Evolutionary conservation across 2,329 filamentous ascomycete genomes (phyloP).

Genomic region (Pseudogymnoascus sp.): DNA sequence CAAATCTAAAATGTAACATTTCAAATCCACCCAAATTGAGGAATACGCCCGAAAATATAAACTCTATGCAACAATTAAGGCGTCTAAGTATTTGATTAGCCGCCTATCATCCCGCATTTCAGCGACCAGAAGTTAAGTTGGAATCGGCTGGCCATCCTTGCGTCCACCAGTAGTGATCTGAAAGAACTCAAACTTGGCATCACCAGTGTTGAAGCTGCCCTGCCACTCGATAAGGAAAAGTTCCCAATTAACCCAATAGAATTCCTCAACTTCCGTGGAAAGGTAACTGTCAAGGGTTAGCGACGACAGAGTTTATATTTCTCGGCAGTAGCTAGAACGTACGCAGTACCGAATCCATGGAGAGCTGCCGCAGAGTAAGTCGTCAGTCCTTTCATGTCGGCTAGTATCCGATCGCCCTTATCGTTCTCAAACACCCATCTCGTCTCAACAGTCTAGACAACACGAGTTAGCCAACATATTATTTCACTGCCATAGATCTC

Average conservation of each 20-base stretch:
- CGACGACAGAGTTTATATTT: no score
- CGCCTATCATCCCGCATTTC: no score
- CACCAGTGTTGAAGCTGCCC: neutral
- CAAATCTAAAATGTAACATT: neutral
- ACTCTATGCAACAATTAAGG: neutral
- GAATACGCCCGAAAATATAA: neutral
- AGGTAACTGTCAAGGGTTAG: neutral
- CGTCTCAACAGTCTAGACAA: neutral
- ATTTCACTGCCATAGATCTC: neutral
- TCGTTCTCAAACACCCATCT: neutral
- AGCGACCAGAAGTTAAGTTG: neutral
- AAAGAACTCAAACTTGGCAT: neutral
- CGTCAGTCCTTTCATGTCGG: neutral
- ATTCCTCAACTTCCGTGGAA: neutral
- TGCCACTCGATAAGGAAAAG: neutral
- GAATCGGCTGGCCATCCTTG: conserved; percentile 4
- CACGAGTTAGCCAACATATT: neutral
- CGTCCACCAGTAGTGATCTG: neutral
- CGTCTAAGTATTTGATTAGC: neutral
- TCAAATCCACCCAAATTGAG: neutral
- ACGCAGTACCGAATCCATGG: conserved; percentile 6
- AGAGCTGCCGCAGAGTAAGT: neutral
- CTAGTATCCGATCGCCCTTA: neutral
- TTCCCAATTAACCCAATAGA: conserved; percentile 1
- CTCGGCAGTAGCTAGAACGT: neutral